Base-by-base conservation (phyloP, 306 rosid genomes). In the Phaseolus lunatus region DNA sequence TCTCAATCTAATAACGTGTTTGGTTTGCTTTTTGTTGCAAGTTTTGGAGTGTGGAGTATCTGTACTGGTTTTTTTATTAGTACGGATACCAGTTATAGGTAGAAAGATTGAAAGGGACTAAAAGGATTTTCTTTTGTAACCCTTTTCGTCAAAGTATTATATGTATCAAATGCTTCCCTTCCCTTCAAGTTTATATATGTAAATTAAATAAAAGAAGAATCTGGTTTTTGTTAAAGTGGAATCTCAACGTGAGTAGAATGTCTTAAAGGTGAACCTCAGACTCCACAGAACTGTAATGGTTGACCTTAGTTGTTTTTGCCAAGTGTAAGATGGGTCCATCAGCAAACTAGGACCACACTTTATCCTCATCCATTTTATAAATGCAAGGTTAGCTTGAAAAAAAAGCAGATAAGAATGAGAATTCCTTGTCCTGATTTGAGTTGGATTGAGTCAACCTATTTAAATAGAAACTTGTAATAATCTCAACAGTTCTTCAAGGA, bases 1-100 rank as follows among this genome's bases (percentile, higher is more conserved):
- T 79, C 63, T 88, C 90, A 39, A 64, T 79, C 49, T 87, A 27
- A n/a, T 11, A 20, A 11, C 49, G 20, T 29, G 15, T 56, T 23
- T 39, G 24, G 29, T 7, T 15, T 23, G 16, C 9, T 18, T 15
- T n/a, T 12, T 3, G 0, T 3, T 48, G 14, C 22, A 20, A 41
- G 7, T 16, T 26, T 47, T 57, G 23, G 50, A 19, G 31, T 37
- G 33, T 16, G 35, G 9, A 50, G 67, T 61, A 4, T 68, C 80
- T 41, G 58, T 52, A 62, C 86, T 31, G 19, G 18, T 56, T 67
- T 23, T 56, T 67, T 54, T 31, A 29, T n/a, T 7, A 29, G 81
- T 74, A 79, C 56, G 70, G 86, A 74, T 68, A 9, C 75, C 49
- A 58, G 7, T 16, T 62, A 19, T 65, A 45, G 50, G 68, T 39